Conservation (phyloP, 208 protist species). For the Angomonas ambiguus region DNA sequence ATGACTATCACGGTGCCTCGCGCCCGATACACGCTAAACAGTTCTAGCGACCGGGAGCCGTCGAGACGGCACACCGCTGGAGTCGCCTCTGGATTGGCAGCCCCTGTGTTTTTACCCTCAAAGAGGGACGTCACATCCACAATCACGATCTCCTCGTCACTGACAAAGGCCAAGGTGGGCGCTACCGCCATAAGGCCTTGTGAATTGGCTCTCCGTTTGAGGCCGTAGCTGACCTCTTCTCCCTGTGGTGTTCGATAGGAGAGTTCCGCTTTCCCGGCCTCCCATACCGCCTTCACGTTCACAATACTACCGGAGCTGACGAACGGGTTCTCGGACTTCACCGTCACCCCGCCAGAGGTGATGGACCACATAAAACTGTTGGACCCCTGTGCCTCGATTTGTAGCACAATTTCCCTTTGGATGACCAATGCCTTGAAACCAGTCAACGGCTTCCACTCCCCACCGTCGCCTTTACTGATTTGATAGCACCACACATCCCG, state of each 20-base stretch:
- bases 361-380: slow-evolving; percentile 29
- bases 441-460: slow-evolving; percentile 24
- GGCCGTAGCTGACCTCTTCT: slow-evolving; percentile 46
- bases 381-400: background rate
- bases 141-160: slow-evolving; percentile 29
- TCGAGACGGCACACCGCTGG: slow-evolving; percentile 35
- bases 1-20: slow-evolving; percentile 58
- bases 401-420: slow-evolving; percentile 5
- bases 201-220: slow-evolving; percentile 27
- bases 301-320: slow-evolving; percentile 36
- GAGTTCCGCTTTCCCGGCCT: slow-evolving; percentile 33
- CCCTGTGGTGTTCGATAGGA: slow-evolving; percentile 37
- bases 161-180: slow-evolving; percentile 42
- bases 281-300: slow-evolving; percentile 39
- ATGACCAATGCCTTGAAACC: slow-evolving; percentile 12
- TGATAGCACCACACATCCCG: slow-evolving; percentile 39
- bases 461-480: slow-evolving; percentile 16
- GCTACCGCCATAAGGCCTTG: slow-evolving; percentile 10
- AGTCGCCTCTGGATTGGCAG: slow-evolving; percentile 9
- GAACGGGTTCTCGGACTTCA: slow-evolving; percentile 12
- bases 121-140: slow-evolving; percentile 37
- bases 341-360: slow-evolving; percentile 13
- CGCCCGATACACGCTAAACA: slow-evolving; percentile 44
- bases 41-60: slow-evolving; percentile 43
- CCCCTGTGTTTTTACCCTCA: slow-evolving; percentile 1